phyloP scores from a whole-genome alignment of 192 early-diverging fungal species.

The Coemansia sp. region DNA sequence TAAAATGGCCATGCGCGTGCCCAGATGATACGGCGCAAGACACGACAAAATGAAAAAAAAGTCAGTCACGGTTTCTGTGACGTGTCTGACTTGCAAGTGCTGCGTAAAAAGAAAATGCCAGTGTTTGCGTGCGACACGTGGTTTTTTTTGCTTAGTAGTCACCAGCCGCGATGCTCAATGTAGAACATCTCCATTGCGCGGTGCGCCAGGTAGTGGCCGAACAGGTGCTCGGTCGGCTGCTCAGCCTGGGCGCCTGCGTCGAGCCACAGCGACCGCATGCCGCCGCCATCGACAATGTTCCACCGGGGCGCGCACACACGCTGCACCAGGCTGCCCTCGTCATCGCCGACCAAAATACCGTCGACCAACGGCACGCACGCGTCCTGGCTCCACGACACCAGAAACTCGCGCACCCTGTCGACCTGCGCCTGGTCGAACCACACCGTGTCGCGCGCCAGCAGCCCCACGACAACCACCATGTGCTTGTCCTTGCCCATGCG shows the following conservation, averaged over 20 bases:
- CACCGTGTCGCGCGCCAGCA: conserved; percentile 30
- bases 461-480: conserved; percentile 32
- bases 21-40: too few species aligned
- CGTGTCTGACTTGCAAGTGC: too few species aligned
- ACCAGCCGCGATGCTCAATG: conserved; percentile 53
- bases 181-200: conserved; percentile 53
- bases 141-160: neutral
- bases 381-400: conserved; percentile 39
- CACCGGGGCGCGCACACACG: conserved; percentile 16
- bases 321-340: conserved; percentile 5
- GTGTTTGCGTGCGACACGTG: neutral
- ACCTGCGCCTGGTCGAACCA: conserved; percentile 42
- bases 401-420: conserved; percentile 25
- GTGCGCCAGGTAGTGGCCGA: conserved; percentile 46
- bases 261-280: neutral
- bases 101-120: neutral
- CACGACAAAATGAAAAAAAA: too few species aligned
- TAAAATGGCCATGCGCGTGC: too few species aligned
- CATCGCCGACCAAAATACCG: conserved; percentile 26
- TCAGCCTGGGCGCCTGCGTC: neutral
- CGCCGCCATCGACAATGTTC: conserved; percentile 18
- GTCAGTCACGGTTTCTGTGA: too few species aligned
- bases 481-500: conserved; percentile 38
- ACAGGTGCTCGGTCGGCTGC: conserved; percentile 12
- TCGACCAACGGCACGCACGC: conserved; percentile 35